phyloP scores from a whole-genome alignment of 176 grass and related monocot species.

The Thalia dealbata region DNA sequence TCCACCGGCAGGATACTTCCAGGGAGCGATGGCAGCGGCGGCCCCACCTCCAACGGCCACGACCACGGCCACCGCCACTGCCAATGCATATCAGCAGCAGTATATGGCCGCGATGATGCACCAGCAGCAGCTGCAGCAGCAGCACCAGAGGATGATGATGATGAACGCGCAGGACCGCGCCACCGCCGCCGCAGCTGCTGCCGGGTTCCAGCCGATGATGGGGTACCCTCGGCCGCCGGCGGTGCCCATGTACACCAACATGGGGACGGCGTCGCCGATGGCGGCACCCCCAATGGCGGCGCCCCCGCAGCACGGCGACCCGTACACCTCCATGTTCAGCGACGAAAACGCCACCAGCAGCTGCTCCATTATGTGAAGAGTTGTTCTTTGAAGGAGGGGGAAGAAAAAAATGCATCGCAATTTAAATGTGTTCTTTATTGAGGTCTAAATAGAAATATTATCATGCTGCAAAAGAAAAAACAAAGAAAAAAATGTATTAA shows the following conservation, averaged over 20 bases:
- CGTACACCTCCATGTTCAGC: conserved; percentile 13
- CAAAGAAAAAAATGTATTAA: too few species aligned
- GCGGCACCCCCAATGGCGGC: too few species aligned
- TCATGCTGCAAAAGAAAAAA: too few species aligned
- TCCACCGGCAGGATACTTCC: conserved; percentile 33
- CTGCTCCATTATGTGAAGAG: conserved; percentile 12
- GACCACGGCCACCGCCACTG: not conserved
- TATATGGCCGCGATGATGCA: conserved; percentile 30
- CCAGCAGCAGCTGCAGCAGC: conserved; percentile 29
- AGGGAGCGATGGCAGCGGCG: conserved; percentile 11
- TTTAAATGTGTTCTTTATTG: too few species aligned
- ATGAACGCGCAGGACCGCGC: conserved; percentile 6
- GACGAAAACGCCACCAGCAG: conserved; percentile 11
- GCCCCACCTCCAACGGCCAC: not conserved
- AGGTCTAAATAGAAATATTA: too few species aligned
- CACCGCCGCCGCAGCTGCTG: not conserved
- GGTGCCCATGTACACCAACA: not conserved
- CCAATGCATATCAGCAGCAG: conserved; percentile 19
- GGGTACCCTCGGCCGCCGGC: conserved; percentile 1
- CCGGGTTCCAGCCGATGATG: conserved; percentile 7
- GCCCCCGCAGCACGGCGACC: not conserved
- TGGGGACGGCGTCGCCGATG: not conserved
- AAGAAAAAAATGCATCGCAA: too few species aligned
- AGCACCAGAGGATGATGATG: conserved; percentile 23
- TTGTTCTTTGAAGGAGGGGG: too few species aligned